A percentile compares a stretch with the other conserved stretches of the same genome.
Conservation (phyloP, 108 stramenopile genomes). For the Phaeodactylum tricornutum region DNA sequence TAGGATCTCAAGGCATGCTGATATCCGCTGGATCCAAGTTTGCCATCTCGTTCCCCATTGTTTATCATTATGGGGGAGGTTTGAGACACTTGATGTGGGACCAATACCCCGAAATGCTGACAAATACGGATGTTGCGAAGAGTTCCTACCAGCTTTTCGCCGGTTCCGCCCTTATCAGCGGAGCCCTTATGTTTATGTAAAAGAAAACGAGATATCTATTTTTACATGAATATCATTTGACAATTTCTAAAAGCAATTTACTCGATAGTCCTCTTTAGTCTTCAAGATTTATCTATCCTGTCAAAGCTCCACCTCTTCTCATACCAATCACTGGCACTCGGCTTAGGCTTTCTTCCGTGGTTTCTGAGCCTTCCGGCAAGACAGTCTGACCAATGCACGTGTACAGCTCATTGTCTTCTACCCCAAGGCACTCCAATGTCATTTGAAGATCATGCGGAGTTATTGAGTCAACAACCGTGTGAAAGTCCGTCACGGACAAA, state of each 20-base stretch:
- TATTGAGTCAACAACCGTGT: conserved; percentile 82
- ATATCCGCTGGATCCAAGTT: conserved; percentile 72
- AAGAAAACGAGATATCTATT: neutral
- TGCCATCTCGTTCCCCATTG: conserved; percentile 77
- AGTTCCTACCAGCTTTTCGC: conserved; percentile 55
- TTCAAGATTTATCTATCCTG: conserved; percentile 17
- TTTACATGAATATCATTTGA: neutral
- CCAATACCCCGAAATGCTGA: conserved; percentile 48
- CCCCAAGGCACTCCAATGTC: conserved; percentile 59
- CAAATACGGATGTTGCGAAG: conserved; percentile 62
- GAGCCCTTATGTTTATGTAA: conserved; percentile 35
- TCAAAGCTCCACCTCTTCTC: conserved; percentile 79
- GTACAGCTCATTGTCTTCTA: conserved; percentile 70
- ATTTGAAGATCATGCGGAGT: conserved; percentile 83
- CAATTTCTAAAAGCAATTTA: conserved; percentile 1
- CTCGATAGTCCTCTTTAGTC: neutral
- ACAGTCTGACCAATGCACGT: conserved; percentile 81
- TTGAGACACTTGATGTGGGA: conserved; percentile 81
- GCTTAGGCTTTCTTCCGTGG: conserved; percentile 39
- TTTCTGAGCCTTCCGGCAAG: conserved; percentile 36
- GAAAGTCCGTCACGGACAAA: conserved; percentile 80
- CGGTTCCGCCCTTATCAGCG: conserved; percentile 35
- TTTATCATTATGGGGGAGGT: conserved; percentile 88
- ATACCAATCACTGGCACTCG: conserved; percentile 76
- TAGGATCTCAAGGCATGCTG: conserved; percentile 53